phyloP scores from a whole-genome alignment of 176 grass and related monocot genomes.

The Secale cereale region DNA sequence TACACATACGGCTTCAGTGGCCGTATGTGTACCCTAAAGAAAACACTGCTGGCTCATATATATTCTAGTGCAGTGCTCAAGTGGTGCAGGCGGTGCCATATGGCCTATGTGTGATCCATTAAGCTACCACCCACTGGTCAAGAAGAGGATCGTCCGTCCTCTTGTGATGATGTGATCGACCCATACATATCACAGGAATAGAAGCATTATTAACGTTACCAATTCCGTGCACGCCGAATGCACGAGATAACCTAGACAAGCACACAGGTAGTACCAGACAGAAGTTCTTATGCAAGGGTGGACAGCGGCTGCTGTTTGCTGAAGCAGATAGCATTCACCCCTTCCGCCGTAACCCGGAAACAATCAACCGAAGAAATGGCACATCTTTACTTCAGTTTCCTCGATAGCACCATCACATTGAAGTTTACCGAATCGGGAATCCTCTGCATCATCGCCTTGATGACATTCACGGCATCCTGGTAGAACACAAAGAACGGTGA shows the following conservation, averaged over 20 bases:
- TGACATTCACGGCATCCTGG: slow-evolving; percentile 37
- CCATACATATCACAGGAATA: no score
- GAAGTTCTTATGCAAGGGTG: background rate
- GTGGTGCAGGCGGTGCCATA: background rate
- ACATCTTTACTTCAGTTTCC: background rate
- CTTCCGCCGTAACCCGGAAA: background rate
- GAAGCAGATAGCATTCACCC: background rate
- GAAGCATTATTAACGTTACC: no score
- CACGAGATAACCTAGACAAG: background rate
- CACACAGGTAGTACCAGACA: background rate
- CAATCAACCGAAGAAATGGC: background rate
- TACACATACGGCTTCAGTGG: background rate
- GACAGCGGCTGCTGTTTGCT: background rate
- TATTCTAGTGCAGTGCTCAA: background rate
- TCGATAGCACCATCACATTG: slow-evolving; percentile 35
- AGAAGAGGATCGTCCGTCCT: no score
- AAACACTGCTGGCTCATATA: background rate
- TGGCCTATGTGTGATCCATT: background rate
- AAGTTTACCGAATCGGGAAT: slow-evolving; percentile 39
- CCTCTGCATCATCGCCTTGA: slow-evolving; percentile 27
- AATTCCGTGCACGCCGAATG: background rate
- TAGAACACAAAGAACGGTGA: background rate
- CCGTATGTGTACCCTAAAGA: background rate
- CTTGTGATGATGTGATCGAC: no score
- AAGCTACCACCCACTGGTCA: no score